Base-by-base conservation (phyloP, 352 stramenopile genomes). In the Phytophthora crassamura region DNA sequence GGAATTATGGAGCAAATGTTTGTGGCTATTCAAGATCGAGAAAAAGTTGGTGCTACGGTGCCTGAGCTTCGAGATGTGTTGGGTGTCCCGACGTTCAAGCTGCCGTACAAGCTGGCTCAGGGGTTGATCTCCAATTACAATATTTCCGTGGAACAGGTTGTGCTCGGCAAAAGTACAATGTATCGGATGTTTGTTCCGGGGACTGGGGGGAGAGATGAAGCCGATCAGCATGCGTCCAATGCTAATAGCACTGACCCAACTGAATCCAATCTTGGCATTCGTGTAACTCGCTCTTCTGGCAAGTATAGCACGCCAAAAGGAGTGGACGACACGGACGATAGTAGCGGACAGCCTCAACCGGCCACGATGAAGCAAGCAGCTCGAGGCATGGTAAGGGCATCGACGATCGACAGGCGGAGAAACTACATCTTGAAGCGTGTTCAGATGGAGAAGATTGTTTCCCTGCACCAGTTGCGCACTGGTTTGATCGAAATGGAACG, bases 1-100 rank as follows among this genome's bases (percentile, higher is more conserved):
- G 86, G 86, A 1, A 82, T 92, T 30, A 90, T 93, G 84, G 86
- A 94, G 70, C 86, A 94, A 72, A 81, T 93, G 67, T 86, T 78
- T 55, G 52, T 76, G 5, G 74, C 75, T 5, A 91, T 92, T 59
- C 67, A 90, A 59, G 64, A 83, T 16, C 69, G 82, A 20, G 48
- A 75, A 11, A 42, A 74, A 11, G 50, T 69, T 60, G 87, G 87
- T 0, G 79, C 83, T 7, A 94, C 87, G 15, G 90, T 95, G 20
- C 85, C 87, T 10, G 85, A 95, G 48, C 72, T 95, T 30, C 80
- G 85, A 52, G 87, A 95, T 61, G 57, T 90, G 16, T 64, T 93
- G 7, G 85, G 84, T 30, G 86, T 94, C 5, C 85, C 87, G 32
- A 91, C 86, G n/a, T 92, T 93, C 62, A 92, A 93, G 63, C 59